A percentile compares a stretch with the other conserved stretches of the same genome.
These are phyloP conservation scores for Acanthamoeba polyphaga DNA, from an alignment of 208 protist genomes.

Conservation along the genomic window DNA sequence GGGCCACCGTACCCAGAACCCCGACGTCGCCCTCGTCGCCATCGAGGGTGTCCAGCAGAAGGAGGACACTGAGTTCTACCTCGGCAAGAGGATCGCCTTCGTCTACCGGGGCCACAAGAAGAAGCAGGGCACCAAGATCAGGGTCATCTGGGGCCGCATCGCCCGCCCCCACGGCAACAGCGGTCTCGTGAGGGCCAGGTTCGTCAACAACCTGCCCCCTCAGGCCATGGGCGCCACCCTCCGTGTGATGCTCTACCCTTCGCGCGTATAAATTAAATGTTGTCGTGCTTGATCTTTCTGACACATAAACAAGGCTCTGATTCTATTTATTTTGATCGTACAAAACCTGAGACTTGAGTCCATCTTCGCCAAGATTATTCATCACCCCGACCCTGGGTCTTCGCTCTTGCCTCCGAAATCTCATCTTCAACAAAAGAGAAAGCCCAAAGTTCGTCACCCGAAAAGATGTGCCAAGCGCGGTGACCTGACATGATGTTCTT, in stretches of 20 bases:
- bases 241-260: constrained; percentile 99
- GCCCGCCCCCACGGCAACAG: constrained; percentile 97
- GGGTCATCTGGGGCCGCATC: constrained; percentile 98
- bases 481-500: too few relatives aligned
- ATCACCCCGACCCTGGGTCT: too few relatives aligned
- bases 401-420: too few relatives aligned
- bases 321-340: not conserved
- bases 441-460: too few relatives aligned
- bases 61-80: constrained; percentile 97
- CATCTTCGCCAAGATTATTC: too few relatives aligned
- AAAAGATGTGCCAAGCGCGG: too few relatives aligned
- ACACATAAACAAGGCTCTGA: constrained; percentile 8
- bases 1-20: constrained; percentile 94
- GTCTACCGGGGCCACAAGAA: constrained; percentile 98
- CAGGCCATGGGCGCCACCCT: constrained; percentile 96
- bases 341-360: too few relatives aligned
- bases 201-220: constrained; percentile 96
- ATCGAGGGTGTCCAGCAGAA: constrained; percentile 97
- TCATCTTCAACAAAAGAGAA: too few relatives aligned
- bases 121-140: constrained; percentile 83
- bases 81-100: constrained; percentile 97
- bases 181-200: constrained; percentile 98
- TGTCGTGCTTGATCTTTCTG: constrained; percentile 30
- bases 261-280: constrained; percentile 94
- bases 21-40: constrained; percentile 96